Evolutionary conservation across 2,329 filamentous ascomycete genomes (phyloP), one percentile per base, ranked within the genome.

Genomic region (Chrysosporium keratinophilum): DNA sequence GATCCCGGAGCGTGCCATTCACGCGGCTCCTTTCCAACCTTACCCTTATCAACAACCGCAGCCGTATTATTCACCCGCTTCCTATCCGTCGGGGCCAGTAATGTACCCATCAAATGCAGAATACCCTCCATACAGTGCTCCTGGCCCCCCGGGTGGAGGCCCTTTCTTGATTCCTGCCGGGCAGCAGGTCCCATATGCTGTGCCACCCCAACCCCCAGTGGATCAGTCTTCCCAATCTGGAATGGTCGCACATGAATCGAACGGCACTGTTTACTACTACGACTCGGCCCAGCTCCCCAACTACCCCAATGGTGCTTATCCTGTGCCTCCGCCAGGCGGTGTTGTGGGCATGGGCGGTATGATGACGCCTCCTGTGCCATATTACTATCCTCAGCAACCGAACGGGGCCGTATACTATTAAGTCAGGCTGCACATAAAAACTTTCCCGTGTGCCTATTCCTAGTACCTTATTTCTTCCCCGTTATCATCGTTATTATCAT

Each of bases 261-360:
- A 95, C 61, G 93, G 93, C 57, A 97, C 94, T 79, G 89, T 95
- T 0, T 97, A 95, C 69, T 98, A 95, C 67, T 90, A 89, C 63
- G 87, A 95, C 64, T 78, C 87, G 6, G 78, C 83, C n/a, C 84
- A 89, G 64, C 73, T 90, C 46, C 74, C 80, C 17, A 63, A 67
- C 31, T 72, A 72, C 54, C 62, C 71, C 34, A 66, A 67, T 45
- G 80, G 79, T 59, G 71, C 75, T 15, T 87, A 83, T 62, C 71
- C 77, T 9, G 73, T 78, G 50, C 72, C 77, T 43, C 70, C 71
- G 42, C 66, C 71, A 54, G 74, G 74, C 19, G 79, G 77, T 42
- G 75, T 82, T 44, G 76, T 84, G 57, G 83, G 82, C 42, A 88
- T 90, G 79, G 83, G 83, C 58, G 84, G 85, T 9, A 89, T 93